Evolutionary conservation across 1,139 yeast species (phyloP).

Genomic region (Geotrichum aggregatum): DNA sequence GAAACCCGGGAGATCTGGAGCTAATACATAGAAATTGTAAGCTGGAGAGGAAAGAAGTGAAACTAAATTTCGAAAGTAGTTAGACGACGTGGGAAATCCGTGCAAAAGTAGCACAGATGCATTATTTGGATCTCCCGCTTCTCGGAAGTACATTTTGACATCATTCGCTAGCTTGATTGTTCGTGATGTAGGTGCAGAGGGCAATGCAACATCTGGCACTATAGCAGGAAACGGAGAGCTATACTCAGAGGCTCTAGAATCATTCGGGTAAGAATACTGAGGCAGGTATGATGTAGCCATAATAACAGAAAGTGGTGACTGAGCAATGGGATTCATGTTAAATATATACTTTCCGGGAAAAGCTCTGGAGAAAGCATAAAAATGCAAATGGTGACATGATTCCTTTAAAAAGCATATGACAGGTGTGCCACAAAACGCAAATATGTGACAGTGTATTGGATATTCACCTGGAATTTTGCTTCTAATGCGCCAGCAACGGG

Average conservation of each 20-base stretch:
- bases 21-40: conserved; percentile 39
- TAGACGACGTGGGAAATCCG: conserved; percentile 46
- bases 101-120: conserved; percentile 43
- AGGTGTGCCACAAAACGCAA: too few species aligned
- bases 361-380: too few species aligned
- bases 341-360: too few species aligned
- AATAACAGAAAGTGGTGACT: too few species aligned
- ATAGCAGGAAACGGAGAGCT: background rate
- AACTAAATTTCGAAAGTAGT: conserved; percentile 41
- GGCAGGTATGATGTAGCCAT: too few species aligned
- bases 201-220: background rate
- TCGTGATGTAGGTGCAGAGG: background rate
- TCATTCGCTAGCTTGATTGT: conserved; percentile 23
- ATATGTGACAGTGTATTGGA: too few species aligned
- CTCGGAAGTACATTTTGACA: conserved; percentile 40
- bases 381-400: too few species aligned
- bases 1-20: conserved; percentile 48
- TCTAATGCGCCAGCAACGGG: too few species aligned
- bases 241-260: background rate
- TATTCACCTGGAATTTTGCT: too few species aligned
- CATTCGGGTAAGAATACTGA: background rate
- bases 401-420: background rate
- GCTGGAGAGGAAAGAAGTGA: conserved; percentile 37
- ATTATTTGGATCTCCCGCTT: conserved; percentile 38
- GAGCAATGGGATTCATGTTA: too few species aligned